Base-by-base conservation (phyloP, 345 rosid species). In the Salix koriyanagi region DNA sequence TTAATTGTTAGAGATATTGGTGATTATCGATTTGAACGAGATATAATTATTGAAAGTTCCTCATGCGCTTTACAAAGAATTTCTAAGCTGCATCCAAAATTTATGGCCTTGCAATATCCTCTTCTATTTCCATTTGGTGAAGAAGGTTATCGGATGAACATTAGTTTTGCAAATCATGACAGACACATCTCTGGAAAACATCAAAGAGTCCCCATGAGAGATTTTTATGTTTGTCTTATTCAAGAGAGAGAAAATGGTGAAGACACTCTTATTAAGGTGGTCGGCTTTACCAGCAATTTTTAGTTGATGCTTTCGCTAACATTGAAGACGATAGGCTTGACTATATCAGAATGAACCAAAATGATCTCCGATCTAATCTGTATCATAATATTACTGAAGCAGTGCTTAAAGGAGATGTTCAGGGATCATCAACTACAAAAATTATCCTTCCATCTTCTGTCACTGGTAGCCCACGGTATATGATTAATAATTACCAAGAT, bases 111-210 rank as follows among this genome's bases (percentile, higher is more conserved):
- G 23, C 7, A 56, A n/a, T 60, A 60, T 6, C 65, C 54, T 9
- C 8, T 68, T 2, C 28, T 68, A 0, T 68, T 68, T 18, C 71
- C 32, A 39, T 68, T 0, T 42, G 34, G 71, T 4, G 71, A 68
- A 6, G 54, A 68, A 5, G 30, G 71, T 1, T 68, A 9, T 4
- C 26, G 9, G 1, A 6, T 4, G 1, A 25, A 32, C 3, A 28
- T 71, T 2, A 4, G 8, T 2, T 39, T 14, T 30, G 23, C 13
- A 1, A 3, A 65, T 6, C 15, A 11, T 2, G 68, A 30, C 1
- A 0, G 15, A 0, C 36, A 65, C 0, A 4, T 5, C 0, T 2
- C 7, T 6, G 0, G 34, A 7, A 62, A 23, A 12, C 2, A 0
- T 2, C 23, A 23, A n/a, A 25, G 36, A 4, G 26, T 23, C 0